A percentile compares a stretch with the other conserved stretches of the same genome.
Evolutionary conservation across 768 basidiomycete species (phyloP).

Genomic region (Boletus rubropictus): DNA sequence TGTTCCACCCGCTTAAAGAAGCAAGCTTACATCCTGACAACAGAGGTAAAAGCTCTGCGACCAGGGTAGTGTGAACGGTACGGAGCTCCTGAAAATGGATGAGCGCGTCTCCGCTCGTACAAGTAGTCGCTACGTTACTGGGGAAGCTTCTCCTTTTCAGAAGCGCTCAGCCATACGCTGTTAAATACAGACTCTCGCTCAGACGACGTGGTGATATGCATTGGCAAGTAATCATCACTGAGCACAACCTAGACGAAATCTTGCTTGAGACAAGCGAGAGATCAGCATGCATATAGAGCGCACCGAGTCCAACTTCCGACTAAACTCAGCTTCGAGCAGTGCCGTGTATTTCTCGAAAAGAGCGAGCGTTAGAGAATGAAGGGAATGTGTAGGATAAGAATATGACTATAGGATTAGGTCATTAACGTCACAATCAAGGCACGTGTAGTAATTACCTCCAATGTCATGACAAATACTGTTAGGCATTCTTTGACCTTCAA

Average conservation of each 20-base stretch:
- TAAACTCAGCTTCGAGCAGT: conserved; percentile 77
- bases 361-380: conserved; percentile 80
- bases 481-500: conserved; percentile 79
- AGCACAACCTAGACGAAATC: conserved; percentile 56
- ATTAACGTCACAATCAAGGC: not conserved
- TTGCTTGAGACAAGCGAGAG: not conserved
- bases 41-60: conserved; percentile 93
- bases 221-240: conserved; percentile 85
- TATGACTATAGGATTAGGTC: conserved; percentile 53
- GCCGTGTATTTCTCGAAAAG: conserved; percentile 87
- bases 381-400: conserved; percentile 74
- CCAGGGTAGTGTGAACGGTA: conserved; percentile 83
- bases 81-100: conserved; percentile 41
- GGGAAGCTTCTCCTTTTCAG: conserved; percentile 54
- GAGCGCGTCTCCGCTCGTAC: not conserved
- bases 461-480: conserved; percentile 81
- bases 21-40: conserved; percentile 68
- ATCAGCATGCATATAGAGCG: conserved; percentile 15
- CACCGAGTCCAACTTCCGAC: conserved; percentile 75
- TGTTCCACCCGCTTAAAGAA: not conserved
- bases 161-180: conserved; percentile 74
- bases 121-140: conserved; percentile 35
- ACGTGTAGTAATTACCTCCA: conserved; percentile 57
- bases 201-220: conserved; percentile 56
- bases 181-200: conserved; percentile 74